Evolutionary conservation across 148 eudicot genomes (phyloP).

Genomic region (Diospyros lotus): DNA sequence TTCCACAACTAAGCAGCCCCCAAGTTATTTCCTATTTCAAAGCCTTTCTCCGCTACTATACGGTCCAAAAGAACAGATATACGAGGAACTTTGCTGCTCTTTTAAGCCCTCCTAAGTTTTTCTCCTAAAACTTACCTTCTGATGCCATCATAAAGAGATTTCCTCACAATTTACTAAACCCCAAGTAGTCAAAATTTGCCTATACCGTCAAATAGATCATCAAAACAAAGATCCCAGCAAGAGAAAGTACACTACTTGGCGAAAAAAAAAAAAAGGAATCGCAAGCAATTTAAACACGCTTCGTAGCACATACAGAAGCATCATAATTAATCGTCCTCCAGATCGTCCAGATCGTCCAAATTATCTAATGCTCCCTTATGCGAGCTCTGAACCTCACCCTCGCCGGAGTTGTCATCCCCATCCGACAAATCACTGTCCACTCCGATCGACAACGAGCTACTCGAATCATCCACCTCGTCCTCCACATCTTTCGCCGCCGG

Average conservation of each 20-base stretch:
- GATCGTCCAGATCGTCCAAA: conserved; percentile 42
- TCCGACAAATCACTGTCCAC: not conserved
- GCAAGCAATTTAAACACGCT: not conserved
- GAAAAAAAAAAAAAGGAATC: too few species aligned
- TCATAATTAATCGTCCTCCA: too few species aligned
- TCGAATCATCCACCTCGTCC: too few species aligned
- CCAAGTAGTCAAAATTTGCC: not conserved
- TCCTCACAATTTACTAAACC: not conserved
- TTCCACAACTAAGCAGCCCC: not conserved
- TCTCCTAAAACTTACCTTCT: not conserved
- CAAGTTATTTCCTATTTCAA: too few species aligned
- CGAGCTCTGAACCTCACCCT: conserved; percentile 49
- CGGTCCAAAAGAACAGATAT: not conserved
- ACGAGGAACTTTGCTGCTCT: not conserved
- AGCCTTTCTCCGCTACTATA: not conserved
- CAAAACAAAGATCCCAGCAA: too few species aligned
- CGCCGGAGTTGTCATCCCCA: conserved; percentile 32
- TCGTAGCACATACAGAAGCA: not conserved
- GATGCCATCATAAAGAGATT: not conserved
- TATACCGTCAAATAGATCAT: too few species aligned
- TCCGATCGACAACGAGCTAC: too few species aligned
- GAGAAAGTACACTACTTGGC: not conserved
- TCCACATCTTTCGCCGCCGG: too few species aligned
- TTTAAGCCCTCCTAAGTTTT: not conserved
- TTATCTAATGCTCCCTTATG: conserved; percentile 40